phyloP scores from a whole-genome alignment of 345 rosid species.

The Murraya koenigii region DNA sequence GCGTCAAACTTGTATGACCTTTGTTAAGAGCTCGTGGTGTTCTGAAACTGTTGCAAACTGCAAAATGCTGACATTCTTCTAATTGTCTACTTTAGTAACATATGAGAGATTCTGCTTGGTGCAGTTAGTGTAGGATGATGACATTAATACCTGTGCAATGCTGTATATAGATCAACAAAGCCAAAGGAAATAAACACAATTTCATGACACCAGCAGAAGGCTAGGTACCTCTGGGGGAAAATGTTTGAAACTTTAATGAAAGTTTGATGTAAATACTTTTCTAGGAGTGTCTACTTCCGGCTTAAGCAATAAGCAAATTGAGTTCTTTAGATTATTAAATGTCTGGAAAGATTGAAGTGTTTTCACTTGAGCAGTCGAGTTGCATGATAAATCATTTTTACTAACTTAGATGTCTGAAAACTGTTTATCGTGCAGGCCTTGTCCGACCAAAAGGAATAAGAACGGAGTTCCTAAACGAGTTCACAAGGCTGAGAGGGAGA shows the following conservation, averaged over 20 bases:
- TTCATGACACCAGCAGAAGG: not conserved
- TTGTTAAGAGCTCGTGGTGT: not conserved
- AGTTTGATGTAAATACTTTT: not conserved
- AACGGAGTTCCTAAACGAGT: constrained; percentile 72
- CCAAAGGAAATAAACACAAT: not conserved
- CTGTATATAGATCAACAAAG: not conserved
- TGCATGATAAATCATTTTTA: not conserved
- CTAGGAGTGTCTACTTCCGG: not conserved
- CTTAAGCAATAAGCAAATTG: not conserved
- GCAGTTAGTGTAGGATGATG: not conserved
- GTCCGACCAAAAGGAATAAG: constrained; percentile 40
- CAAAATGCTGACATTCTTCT: not conserved
- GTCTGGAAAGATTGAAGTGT: not conserved
- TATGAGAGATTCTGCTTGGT: not conserved
- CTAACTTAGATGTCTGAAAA: constrained; percentile 1
- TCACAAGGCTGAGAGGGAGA: constrained; percentile 90
- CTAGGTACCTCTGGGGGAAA: not conserved
- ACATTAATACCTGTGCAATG: not conserved
- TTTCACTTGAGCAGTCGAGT: not conserved
- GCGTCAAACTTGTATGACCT: not conserved
- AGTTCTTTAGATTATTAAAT: not conserved
- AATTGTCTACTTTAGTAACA: not conserved
- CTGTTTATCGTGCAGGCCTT: constrained; percentile 40
- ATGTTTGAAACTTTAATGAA: not conserved
- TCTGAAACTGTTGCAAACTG: not conserved